Conservation (phyloP, 768 basidiomycete genomes). For the Postia placenta region DNA sequence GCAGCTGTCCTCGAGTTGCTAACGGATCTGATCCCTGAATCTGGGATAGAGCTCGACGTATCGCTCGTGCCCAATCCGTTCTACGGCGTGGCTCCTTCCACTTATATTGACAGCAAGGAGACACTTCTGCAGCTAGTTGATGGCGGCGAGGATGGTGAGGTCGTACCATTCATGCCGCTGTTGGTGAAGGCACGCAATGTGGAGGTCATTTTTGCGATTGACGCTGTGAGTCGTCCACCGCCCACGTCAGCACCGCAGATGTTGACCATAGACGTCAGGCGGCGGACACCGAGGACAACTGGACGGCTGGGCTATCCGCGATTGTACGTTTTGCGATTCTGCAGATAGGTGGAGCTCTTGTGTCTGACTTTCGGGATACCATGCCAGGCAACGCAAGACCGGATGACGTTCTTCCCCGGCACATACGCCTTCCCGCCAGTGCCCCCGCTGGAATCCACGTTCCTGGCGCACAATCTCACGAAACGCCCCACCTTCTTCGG, state of each 20-base stretch:
- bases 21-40: slow-evolving; percentile 15
- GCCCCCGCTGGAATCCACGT: slow-evolving; percentile 43
- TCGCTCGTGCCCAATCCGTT: slow-evolving; percentile 33
- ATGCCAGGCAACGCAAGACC: slow-evolving; percentile 36
- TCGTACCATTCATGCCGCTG: slow-evolving; percentile 65
- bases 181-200: slow-evolving; percentile 62
- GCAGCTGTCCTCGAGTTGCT: slow-evolving; percentile 44
- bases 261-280: slow-evolving; percentile 19
- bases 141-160: slow-evolving; percentile 64
- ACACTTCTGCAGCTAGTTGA: slow-evolving; percentile 61
- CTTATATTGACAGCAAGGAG: slow-evolving; percentile 48
- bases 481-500: slow-evolving; percentile 76
- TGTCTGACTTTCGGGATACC: not conserved
- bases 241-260: not conserved
- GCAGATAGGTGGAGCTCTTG: no score
- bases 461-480: slow-evolving; percentile 56
- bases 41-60: slow-evolving; percentile 10
- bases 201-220: slow-evolving; percentile 74
- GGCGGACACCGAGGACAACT: slow-evolving; percentile 49
- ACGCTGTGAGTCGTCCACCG: slow-evolving; percentile 30
- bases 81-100: slow-evolving; percentile 40
- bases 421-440: slow-evolving; percentile 51
- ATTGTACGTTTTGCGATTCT: slow-evolving; percentile 35
- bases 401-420: slow-evolving; percentile 29
- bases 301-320: slow-evolving; percentile 39